Evolutionary conservation across 2,329 filamentous ascomycete genomes (phyloP).

Genomic region (Pseudocercospora crystallina): DNA sequence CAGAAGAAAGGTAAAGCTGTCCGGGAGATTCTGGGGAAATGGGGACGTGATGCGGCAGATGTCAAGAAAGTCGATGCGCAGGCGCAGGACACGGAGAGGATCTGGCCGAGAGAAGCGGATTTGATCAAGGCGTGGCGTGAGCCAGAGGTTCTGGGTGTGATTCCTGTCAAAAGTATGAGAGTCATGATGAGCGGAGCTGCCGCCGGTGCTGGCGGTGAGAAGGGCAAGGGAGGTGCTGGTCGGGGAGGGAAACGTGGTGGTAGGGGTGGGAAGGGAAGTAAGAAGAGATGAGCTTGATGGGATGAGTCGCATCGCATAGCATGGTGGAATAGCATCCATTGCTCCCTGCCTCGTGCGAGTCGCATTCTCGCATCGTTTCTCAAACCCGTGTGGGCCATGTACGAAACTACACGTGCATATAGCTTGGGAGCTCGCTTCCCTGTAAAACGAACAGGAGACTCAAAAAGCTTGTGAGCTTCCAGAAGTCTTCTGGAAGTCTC

Average conservation of each 20-base stretch:
- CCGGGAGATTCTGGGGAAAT: conserved; percentile 81
- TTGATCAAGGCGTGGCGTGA: conserved; percentile 77
- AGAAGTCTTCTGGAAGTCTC: no score
- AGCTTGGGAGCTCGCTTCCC: no score
- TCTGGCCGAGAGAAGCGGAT: conserved; percentile 86
- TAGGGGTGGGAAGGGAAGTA: conserved; percentile 28
- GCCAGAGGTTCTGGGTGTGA: conserved; percentile 74
- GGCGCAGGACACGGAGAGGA: conserved; percentile 62
- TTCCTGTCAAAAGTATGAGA: conserved; percentile 77
- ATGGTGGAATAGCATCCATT: not conserved
- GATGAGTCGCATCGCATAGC: not conserved
- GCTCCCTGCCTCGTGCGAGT: not conserved
- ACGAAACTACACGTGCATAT: no score
- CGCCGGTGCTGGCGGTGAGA: conserved; percentile 45
- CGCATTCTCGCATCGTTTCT: not conserved
- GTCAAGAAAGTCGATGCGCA: conserved; percentile 45
- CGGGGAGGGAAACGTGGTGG: conserved; percentile 31
- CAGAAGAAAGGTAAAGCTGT: conserved; percentile 94
- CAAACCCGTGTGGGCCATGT: no score
- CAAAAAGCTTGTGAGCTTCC: no score
- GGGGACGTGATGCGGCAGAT: conserved; percentile 65
- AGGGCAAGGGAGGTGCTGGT: conserved; percentile 42
- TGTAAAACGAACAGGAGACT: no score
- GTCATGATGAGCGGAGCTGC: conserved; percentile 66
- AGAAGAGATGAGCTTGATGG: conserved; percentile 8